phyloP scores from a whole-genome alignment of 1,284 basidiomycete species.

The Rhodotorula mucilaginosa region DNA sequence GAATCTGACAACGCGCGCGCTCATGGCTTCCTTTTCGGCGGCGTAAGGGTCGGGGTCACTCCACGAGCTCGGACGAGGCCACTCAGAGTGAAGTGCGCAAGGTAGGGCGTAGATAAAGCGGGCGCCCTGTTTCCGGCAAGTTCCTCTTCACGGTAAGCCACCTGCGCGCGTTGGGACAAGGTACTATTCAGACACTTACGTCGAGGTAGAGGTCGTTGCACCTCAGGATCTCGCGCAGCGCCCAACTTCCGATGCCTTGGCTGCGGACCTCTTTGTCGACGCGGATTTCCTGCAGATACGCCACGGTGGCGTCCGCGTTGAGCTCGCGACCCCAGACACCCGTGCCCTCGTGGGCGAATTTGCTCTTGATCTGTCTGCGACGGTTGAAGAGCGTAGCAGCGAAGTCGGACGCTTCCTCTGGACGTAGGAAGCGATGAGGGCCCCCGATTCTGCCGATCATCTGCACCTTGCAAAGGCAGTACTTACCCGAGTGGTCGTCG shows the following conservation, averaged over 20 bases:
- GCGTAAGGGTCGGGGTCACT: background rate
- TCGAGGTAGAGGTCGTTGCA: background rate
- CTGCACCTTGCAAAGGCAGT: background rate
- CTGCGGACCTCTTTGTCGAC: background rate
- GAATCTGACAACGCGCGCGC: background rate
- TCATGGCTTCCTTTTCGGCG: background rate
- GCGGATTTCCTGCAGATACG: background rate
- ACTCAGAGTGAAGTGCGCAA: background rate
- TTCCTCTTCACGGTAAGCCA: no score
- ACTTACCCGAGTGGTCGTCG: background rate
- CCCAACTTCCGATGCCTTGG: background rate
- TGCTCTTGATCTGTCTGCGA: background rate
- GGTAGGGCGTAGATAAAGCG: background rate
- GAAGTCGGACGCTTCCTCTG: background rate
- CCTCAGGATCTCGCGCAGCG: background rate
- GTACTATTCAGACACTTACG: background rate
- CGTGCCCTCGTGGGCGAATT: background rate
- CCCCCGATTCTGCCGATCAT: no score
- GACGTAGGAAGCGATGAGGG: no score
- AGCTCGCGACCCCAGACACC: slow-evolving; percentile 1
- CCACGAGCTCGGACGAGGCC: background rate
- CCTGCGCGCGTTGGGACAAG: no score
- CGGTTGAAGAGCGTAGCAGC: background rate
- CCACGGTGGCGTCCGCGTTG: background rate
- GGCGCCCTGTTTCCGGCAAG: background rate